Percentiles rank a stretch among this genome's conserved stretches.
Evolutionary conservation across 2,329 filamentous ascomycete species (phyloP).

Genomic region (Fusarium temperatum): DNA sequence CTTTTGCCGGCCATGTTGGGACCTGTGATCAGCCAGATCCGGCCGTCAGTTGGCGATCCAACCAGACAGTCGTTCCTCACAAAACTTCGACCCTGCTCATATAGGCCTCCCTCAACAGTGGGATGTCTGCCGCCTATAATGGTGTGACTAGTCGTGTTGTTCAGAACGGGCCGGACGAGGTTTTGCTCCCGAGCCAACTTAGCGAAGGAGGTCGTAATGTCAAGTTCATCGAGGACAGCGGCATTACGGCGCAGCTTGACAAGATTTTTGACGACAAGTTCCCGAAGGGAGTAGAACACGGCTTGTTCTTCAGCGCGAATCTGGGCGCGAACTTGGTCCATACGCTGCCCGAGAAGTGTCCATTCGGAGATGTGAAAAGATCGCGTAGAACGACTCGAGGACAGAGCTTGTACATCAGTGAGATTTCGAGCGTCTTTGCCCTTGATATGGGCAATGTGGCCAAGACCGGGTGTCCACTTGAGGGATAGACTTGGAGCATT

Average conservation of each 20-base stretch:
- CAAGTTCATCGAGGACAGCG: conserved; percentile 89
- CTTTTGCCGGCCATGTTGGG: conserved; percentile 99
- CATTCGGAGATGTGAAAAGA: conserved; percentile 87
- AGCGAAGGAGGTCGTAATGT: conserved; percentile 88
- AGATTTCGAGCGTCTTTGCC: conserved; percentile 72
- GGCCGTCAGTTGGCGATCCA: conserved; percentile 70
- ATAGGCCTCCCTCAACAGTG: conserved; percentile 86
- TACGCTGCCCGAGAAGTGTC: conserved; percentile 79
- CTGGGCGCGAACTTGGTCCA: conserved; percentile 80
- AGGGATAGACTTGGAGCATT: conserved; percentile 74
- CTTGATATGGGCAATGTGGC: conserved; percentile 90
- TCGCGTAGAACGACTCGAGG: conserved; percentile 82
- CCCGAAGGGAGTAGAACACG: conserved; percentile 79
- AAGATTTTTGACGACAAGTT: conserved; percentile 80
- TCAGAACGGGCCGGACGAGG: conserved; percentile 78
- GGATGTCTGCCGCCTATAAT: conserved; percentile 90
- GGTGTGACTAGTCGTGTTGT: conserved; percentile 70
- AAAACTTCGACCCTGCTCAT: conserved; percentile 82
- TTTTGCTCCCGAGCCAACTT: conserved; percentile 77
- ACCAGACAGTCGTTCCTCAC: conserved; percentile 87
- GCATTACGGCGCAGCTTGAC: conserved; percentile 90
- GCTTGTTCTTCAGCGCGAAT: conserved; percentile 86
- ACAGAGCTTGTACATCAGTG: conserved; percentile 59
- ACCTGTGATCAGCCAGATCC: conserved; percentile 75
- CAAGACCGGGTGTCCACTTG: conserved; percentile 86